Evolutionary conservation across 805 yeast species (phyloP), one percentile per base, ranked within the genome.

Genomic region (Ogataea ganodermae): DNA sequence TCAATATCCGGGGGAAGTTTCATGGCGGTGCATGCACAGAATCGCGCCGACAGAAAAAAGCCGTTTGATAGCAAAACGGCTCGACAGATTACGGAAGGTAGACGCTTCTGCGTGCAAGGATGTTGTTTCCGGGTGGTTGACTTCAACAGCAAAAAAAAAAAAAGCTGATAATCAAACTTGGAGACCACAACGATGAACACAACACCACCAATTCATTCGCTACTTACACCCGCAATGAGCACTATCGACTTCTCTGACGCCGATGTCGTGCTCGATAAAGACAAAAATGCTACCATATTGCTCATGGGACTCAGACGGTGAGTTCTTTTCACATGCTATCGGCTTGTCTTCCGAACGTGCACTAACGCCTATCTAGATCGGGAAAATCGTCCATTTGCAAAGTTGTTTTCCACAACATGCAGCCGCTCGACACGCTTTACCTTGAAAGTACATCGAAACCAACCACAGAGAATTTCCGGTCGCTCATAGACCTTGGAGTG

Each of bases 311-410:
- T 90, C 28, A 78, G 96, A 60, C 67, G 81, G 78, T 74, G 56
- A 44, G 77, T 64, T 8, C 18, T 6, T 33, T 17, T 18, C 5
- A 6, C n/a, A 3, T 33, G 17, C 20, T 12, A 24, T 7, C 24
- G 6, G 17, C n/a, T 10, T 10, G n/a, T n/a, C n/a, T n/a, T n/a
- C n/a, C n/a, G n/a, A n/a, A n/a, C n/a, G n/a, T n/a, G n/a, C 18
- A 30, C 33, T 30, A 30, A 30, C 33, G n/a, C 16, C 8, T 6
- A 8, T 12, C 16, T 16, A 73, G 88, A 63, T 87, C 92, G 17
- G 99, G 99, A 12, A 94, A 94, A 68, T 89, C 97, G 7, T 90
- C 97, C 3, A 94, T 94, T 26, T 84, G 97, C 60, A 90, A 92
- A 62, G 98, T 94, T 12, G 95, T 94, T 1, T 94, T 94, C 68